Percentiles rank a stretch among this genome's conserved stretches.
These are phyloP conservation scores for Cocos nucifera DNA, from an alignment of 176 grass and related monocot species.

Conservation along the genomic window DNA sequence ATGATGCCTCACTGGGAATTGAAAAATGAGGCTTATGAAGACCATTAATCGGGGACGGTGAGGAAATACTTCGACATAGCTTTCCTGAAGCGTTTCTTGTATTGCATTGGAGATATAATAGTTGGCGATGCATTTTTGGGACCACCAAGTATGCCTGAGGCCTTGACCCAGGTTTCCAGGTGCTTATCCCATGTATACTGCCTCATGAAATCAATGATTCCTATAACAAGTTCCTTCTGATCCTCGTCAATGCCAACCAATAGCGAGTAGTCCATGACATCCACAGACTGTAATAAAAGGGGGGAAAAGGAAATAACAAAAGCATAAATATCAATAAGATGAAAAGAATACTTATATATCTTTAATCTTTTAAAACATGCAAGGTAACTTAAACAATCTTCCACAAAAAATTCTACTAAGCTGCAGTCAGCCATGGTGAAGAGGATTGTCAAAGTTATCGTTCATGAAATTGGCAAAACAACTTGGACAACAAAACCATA, in stretches of 20 bases:
- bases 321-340: no score
- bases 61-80: constrained; percentile 91
- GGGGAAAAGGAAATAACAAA: not conserved
- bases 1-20: no score
- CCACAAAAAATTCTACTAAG: no score
- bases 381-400: no score
- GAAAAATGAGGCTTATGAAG: constrained; percentile 22
- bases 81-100: constrained; percentile 92
- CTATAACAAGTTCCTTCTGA: constrained; percentile 63
- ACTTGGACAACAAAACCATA: no score
- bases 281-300: constrained; percentile 38
- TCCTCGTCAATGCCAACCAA: constrained; percentile 65
- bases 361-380: no score
- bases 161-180: constrained; percentile 90
- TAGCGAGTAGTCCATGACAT: constrained; percentile 92
- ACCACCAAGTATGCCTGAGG: constrained; percentile 77
- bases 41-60: constrained; percentile 48
- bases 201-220: constrained; percentile 87
- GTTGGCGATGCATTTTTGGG: constrained; percentile 68
- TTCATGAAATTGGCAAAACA: no score
- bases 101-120: constrained; percentile 66
- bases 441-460: no score
- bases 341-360: no score
- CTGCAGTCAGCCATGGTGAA: no score
- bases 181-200: constrained; percentile 98